A percentile compares a stretch with the other conserved stretches of the same genome.
These are phyloP conservation scores for Magnolia sinica DNA, from an alignment of 164 flowering plant genomes.

Conservation along the genomic window DNA sequence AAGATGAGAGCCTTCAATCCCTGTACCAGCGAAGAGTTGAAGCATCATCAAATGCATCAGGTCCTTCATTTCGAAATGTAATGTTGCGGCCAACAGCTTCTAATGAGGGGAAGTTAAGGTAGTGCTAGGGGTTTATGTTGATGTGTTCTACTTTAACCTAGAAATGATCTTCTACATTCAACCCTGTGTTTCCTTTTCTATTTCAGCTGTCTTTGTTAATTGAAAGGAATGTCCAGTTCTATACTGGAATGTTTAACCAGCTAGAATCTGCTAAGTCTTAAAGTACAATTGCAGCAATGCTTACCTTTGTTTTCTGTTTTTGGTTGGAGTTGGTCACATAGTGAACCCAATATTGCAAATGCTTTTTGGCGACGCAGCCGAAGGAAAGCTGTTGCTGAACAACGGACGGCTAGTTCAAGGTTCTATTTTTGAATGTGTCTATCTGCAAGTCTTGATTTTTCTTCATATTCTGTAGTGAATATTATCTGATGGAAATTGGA, in stretches of 20 bases:
- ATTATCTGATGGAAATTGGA: slow-evolving; percentile 1
- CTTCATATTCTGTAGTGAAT: not conserved
- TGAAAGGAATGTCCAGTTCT: not conserved
- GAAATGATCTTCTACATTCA: not conserved
- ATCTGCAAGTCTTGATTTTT: not conserved
- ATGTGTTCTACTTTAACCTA: not conserved
- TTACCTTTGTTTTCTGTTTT: slow-evolving; percentile 8
- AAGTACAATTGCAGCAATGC: not conserved
- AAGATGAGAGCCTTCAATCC: slow-evolving; percentile 58
- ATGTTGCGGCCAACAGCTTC: slow-evolving; percentile 53
- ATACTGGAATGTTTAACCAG: not conserved
- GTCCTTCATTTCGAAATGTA: slow-evolving; percentile 59
- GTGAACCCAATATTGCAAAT: slow-evolving; percentile 87
- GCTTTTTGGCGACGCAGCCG: slow-evolving; percentile 86
- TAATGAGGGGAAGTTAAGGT: slow-evolving; percentile 72
- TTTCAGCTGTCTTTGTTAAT: not conserved
- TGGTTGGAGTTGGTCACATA: slow-evolving; percentile 58
- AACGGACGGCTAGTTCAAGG: slow-evolving; percentile 98
- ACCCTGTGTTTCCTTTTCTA: not conserved
- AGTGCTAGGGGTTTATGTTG: slow-evolving; percentile 2
- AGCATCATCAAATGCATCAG: slow-evolving; percentile 46
- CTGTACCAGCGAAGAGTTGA: slow-evolving; percentile 57
- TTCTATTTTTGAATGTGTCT: slow-evolving; percentile 14
- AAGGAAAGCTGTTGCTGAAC: slow-evolving; percentile 77
- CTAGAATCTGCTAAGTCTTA: not conserved